These are phyloP conservation scores for Lichtheimia hyalospora DNA, from an alignment of 371 early-diverging fungal species.

Conservation along the genomic window DNA sequence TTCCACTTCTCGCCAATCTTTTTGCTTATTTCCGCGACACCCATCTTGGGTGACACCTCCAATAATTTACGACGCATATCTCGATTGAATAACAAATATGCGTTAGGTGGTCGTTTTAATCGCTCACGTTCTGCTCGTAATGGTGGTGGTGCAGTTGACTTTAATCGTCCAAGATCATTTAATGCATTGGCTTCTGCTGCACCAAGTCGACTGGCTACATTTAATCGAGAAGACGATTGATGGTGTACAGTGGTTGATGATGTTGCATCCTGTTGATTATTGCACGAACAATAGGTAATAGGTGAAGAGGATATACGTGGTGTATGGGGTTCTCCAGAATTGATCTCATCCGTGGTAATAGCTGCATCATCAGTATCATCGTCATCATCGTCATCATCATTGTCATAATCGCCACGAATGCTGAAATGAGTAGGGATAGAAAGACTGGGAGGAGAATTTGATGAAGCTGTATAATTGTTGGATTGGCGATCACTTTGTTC, in stretches of 20 bases:
- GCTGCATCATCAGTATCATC: too few species aligned
- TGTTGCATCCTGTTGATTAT: too few species aligned
- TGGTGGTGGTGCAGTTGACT: neutral
- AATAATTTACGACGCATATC: constrained; percentile 58
- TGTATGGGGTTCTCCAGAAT: too few species aligned
- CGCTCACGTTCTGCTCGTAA: constrained; percentile 17
- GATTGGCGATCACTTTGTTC: constrained; percentile 1
- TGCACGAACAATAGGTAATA: too few species aligned
- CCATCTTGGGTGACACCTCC: constrained; percentile 53
- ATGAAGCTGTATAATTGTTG: neutral
- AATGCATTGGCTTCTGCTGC: too few species aligned
- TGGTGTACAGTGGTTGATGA: too few species aligned
- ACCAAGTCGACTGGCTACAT: too few species aligned
- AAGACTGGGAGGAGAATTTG: constrained; percentile 4
- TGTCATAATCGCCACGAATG: neutral
- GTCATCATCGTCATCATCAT: too few species aligned
- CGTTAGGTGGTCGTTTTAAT: constrained; percentile 66
- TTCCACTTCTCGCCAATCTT: constrained; percentile 60
- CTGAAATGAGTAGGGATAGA: neutral
- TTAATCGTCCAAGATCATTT: too few species aligned
- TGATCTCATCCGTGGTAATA: too few species aligned
- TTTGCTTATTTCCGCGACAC: constrained; percentile 58
- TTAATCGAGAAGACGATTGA: too few species aligned
- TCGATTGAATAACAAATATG: constrained; percentile 62
- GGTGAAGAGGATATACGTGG: too few species aligned